These are phyloP conservation scores for Xylaria sp. DNA, from an alignment of 2,329 filamentous ascomycete species.

Conservation along the genomic window DNA sequence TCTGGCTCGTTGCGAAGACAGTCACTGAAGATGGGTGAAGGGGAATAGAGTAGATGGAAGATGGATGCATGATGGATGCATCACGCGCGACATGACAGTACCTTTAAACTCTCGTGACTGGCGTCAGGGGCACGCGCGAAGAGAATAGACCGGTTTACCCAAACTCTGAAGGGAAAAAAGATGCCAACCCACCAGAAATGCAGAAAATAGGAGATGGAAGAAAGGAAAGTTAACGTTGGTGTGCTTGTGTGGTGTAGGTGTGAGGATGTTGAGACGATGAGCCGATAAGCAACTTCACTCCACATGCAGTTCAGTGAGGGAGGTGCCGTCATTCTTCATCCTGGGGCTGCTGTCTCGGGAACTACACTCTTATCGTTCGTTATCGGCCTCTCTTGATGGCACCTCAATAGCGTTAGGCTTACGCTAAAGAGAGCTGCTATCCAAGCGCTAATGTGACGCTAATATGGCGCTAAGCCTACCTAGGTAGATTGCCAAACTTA, in stretches of 20 bases:
- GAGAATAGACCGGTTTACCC: neutral
- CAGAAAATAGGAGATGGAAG: conserved; percentile 1
- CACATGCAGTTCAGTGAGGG: conserved; percentile 10
- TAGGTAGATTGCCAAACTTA: neutral
- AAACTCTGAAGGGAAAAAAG: neutral
- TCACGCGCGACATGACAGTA: neutral
- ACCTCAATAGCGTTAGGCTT: neutral
- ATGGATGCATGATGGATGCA: conserved; percentile 2
- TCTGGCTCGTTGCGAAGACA: neutral
- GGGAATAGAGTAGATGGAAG: conserved; percentile 3
- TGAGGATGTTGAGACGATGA: conserved; percentile 13
- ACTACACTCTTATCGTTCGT: conserved; percentile 29
- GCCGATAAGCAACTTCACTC: conserved; percentile 14
- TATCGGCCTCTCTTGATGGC: conserved; percentile 4
- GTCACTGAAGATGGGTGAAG: neutral
- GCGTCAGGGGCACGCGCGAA: neutral
- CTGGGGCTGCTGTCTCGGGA: conserved; percentile 19
- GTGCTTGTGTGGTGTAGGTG: neutral
- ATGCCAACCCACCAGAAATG: neutral
- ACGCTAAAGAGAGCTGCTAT: neutral
- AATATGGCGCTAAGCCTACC: neutral
- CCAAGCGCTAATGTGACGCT: conserved; percentile 10
- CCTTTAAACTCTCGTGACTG: neutral
- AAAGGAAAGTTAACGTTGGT: neutral
- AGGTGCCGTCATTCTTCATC: conserved; percentile 32